Evolutionary conservation across 1,284 basidiomycete species (phyloP), one percentile per base, ranked within the genome.

Genomic region (Malassezia sp.): DNA sequence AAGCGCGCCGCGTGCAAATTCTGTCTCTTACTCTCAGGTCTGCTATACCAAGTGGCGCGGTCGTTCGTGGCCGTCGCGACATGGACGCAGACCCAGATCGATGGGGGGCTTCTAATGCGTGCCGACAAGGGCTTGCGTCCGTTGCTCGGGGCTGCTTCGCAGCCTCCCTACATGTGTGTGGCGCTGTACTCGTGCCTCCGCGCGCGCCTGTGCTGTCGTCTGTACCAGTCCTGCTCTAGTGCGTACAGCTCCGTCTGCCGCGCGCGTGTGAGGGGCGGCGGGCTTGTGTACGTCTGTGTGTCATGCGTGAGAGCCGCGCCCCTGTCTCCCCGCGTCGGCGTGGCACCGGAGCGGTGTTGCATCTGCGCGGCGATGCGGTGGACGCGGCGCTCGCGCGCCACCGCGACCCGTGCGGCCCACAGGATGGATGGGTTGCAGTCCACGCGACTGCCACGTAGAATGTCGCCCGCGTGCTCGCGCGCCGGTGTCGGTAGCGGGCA

Each of bases 61-160:
- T 44, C 47, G 22, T n/a, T 5, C 12, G 37, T 49, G 47, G 47
- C 47, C 27, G 28, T 21, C n/a, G 38, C 26, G 41, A 49, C 42
- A 49, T 49, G 47, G 47, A 49, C 36, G 47, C 41, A 30, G 47
- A 43, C 30, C 47, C 22, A 49, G 23, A 49, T 24, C 12, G 23
- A 37, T 27, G 47, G 40, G 47, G 24, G 47, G 47, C 47, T 28
- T 38, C 47, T 49, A 49, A 49, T 49, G 47, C 47, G 31, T 49
- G 47, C 37, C 42, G 47, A 38, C 15, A 21, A 34, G 41, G 18
- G 23, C 22, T 5, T 39, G 2, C 14, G 10, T 20, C 32, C 40
- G 17, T 31, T 49, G 46, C 27, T 38, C 34, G 42, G 37, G 42
- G 47, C 41, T 36, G 47, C 47, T 49, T 49, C 47, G 47, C 47